These are phyloP conservation scores for Phytopythium aichiense DNA, from an alignment of 352 stramenopile genomes.

Conservation along the genomic window DNA sequence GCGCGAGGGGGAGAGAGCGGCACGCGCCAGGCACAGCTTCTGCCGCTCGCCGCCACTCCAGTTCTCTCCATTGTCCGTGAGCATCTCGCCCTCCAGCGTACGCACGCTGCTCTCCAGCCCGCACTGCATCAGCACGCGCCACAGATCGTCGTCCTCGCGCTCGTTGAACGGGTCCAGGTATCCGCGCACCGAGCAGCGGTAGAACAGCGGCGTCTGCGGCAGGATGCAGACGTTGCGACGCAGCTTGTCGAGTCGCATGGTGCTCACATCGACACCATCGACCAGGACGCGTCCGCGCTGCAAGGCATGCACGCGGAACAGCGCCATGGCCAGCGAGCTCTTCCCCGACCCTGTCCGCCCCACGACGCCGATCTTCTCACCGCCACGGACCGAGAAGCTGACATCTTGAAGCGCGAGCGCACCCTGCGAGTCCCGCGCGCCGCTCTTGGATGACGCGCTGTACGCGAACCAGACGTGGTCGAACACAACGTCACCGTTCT, in stretches of 20 bases:
- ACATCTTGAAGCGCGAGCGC: slow-evolving; percentile 41
- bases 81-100: slow-evolving; percentile 23
- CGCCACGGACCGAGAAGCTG: slow-evolving; percentile 35
- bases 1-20: slow-evolving; percentile 85
- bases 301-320: slow-evolving; percentile 42
- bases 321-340: slow-evolving; percentile 48
- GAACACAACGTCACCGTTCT: slow-evolving; percentile 30
- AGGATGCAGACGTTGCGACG: slow-evolving; percentile 62
- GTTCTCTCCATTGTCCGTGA: slow-evolving; percentile 92
- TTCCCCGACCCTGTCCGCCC: slow-evolving; percentile 61
- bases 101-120: slow-evolving; percentile 32
- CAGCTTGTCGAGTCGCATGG: slow-evolving; percentile 30
- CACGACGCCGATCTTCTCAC: slow-evolving; percentile 57
- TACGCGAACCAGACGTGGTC: slow-evolving; percentile 46
- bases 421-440: neutral
- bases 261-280: slow-evolving; percentile 81
- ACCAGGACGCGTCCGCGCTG: slow-evolving; percentile 73
- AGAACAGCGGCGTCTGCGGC: slow-evolving; percentile 91
- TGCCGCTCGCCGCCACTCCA: slow-evolving; percentile 95
- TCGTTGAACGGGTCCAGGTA: slow-evolving; percentile 91
- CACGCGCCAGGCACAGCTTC: slow-evolving; percentile 94
- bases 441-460: slow-evolving; percentile 8
- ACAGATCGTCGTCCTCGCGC: slow-evolving; percentile 56
- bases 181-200: slow-evolving; percentile 85
- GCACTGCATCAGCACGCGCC: slow-evolving; percentile 34